A percentile compares a stretch with the other conserved stretches of the same genome.
phyloP scores from a whole-genome alignment of 2,329 filamentous ascomycete species.

The Aureobasidium pullulans region DNA sequence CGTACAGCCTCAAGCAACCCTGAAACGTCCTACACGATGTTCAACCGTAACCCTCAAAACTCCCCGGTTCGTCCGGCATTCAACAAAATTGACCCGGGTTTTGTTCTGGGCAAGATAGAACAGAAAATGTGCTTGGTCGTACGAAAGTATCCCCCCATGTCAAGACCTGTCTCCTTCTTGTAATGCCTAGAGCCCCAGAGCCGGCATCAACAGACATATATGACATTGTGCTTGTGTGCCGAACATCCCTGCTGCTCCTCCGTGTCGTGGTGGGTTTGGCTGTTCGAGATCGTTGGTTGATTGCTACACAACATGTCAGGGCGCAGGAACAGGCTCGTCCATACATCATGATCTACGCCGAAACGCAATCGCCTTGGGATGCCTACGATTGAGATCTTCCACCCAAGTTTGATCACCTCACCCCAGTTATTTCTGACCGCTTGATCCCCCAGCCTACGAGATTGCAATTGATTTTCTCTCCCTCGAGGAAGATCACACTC shows the following conservation, averaged over 20 bases:
- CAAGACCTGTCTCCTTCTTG: not conserved
- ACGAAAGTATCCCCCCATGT: not conserved
- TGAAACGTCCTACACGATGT: constrained; percentile 12
- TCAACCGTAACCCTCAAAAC: not conserved
- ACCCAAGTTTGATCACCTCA: not conserved
- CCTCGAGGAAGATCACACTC: not conserved
- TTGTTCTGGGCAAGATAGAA: not conserved
- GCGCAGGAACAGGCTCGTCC: constrained; percentile 7
- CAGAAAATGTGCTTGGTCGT: constrained; percentile 4
- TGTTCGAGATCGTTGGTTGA: constrained; percentile 10
- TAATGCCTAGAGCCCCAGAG: not conserved
- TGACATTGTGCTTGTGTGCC: constrained; percentile 2
- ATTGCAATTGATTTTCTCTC: not conserved
- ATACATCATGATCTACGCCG: constrained; percentile 8
- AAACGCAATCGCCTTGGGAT: constrained; percentile 11
- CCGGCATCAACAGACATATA: not conserved
- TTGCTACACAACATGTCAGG: constrained; percentile 10
- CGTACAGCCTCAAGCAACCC: not conserved
- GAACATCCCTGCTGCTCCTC: constrained; percentile 4
- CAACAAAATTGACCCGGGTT: not conserved
- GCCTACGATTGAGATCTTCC: not conserved
- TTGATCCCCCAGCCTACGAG: not conserved
- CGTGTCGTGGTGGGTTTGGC: not conserved
- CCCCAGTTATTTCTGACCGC: not conserved
- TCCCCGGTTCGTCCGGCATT: constrained; percentile 3